Percentiles rank a stretch among this genome's conserved stretches.
These are phyloP conservation scores for Usnea hakonensis DNA, from an alignment of 495 filamentous ascomycete species.

Conservation along the genomic window DNA sequence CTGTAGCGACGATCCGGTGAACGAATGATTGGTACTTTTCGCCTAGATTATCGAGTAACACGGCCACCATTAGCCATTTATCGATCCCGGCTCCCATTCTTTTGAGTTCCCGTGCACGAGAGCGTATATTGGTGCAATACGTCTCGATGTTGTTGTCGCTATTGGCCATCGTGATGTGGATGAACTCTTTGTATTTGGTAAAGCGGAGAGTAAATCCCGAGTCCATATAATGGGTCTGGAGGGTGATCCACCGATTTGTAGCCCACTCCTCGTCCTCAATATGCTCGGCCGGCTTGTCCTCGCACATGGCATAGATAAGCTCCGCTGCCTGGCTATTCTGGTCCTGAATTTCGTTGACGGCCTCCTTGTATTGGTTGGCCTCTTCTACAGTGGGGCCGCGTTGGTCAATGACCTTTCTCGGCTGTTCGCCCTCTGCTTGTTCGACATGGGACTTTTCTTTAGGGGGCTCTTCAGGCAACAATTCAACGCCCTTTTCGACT, in stretches of 20 bases:
- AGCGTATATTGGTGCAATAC: background rate
- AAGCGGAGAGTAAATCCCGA: background rate
- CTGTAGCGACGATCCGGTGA: background rate
- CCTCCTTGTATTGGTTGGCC: too few relatives aligned
- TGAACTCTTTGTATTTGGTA: background rate
- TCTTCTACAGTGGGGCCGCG: too few relatives aligned
- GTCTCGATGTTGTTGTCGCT: background rate
- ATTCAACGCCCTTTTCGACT: too few relatives aligned
- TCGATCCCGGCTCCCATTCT: background rate
- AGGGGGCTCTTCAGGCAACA: too few relatives aligned
- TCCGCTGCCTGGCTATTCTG: background rate
- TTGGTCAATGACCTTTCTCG: too few relatives aligned
- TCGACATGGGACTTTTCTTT: too few relatives aligned
- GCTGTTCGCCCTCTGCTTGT: too few relatives aligned
- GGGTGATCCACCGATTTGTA: background rate
- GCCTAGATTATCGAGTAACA: background rate
- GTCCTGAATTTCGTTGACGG: too few relatives aligned
- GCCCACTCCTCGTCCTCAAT: background rate
- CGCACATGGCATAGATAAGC: background rate
- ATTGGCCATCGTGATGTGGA: background rate
- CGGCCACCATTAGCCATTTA: background rate
- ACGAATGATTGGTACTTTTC: background rate
- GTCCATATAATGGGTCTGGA: background rate
- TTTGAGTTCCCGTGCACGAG: background rate
- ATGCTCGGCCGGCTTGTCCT: background rate